phyloP scores from a whole-genome alignment of 2,329 filamentous ascomycete genomes.

The Talaromyces sp. region DNA sequence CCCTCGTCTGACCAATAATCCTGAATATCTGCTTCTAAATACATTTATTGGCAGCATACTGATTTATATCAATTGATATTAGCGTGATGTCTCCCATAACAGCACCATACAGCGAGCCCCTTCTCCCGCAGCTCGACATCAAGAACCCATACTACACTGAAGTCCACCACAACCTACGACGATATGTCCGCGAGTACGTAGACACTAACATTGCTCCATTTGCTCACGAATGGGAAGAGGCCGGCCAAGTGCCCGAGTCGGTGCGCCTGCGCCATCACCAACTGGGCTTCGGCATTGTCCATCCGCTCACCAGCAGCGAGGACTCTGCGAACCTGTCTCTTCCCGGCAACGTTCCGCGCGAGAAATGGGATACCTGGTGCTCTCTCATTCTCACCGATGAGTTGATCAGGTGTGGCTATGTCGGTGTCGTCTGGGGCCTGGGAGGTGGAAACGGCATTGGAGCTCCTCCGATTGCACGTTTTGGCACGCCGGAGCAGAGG shows the following conservation, averaged over 20 bases:
- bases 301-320: constrained; percentile 31
- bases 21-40: neutral
- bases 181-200: constrained; percentile 54
- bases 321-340: constrained; percentile 37
- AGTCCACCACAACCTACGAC: constrained; percentile 55
- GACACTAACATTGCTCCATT: constrained; percentile 54
- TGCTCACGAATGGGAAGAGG: constrained; percentile 60
- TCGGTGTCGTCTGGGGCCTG: constrained; percentile 55
- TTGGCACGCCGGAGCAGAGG: constrained; percentile 58
- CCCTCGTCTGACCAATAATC: neutral
- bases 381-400: constrained; percentile 54
- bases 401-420: constrained; percentile 49
- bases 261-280: constrained; percentile 35
- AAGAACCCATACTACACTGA: constrained; percentile 56
- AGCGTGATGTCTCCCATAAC: constrained; percentile 16
- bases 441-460: constrained; percentile 59
- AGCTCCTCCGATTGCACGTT: constrained; percentile 58
- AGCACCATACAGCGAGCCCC: constrained; percentile 36
- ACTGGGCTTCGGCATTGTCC: constrained; percentile 35
- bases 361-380: constrained; percentile 55
- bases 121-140: constrained; percentile 43
- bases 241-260: constrained; percentile 46
- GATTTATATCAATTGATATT: neutral
- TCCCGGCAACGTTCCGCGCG: constrained; percentile 42
- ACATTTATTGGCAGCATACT: neutral